Evolutionary conservation across 331 rosid genomes (phyloP), one percentile per base, ranked within the genome.

Genomic region (Cydonia oblonga): DNA sequence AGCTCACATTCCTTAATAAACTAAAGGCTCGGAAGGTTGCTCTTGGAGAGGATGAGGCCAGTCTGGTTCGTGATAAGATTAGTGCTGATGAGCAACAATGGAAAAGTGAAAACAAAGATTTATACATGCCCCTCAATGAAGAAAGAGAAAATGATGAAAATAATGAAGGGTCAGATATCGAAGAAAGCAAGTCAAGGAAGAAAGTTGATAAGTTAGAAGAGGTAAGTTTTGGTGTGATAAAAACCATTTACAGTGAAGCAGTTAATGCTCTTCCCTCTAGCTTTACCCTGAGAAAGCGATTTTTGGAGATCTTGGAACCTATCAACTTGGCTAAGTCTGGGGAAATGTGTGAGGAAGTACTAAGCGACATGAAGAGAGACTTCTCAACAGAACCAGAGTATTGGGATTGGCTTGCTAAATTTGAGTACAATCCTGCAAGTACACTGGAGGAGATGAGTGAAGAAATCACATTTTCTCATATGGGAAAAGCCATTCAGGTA

Each of bases 361-460:
- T 91, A 74, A 76, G 78, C 32, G 96, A 79, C 73, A 80, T 91
- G 87, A 91, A 84, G 78, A 84, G 84, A 78, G 90, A 85, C 83
- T 93, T 91, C 81, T 83, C 81, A 14, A 81, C 80, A 13, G 80
- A 78, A 32, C 97, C 96, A 60, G 92, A 80, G 61, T 89, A 82
- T 72, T 93, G 98, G 98, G 90, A 90, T 65, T 93, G 98, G 96
- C 89, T 89, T 22, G 98, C 92, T 14, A 89, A 88, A 77, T 91
- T 76, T 70, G 86, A 85, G 72, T 84, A 33, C 75, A 70, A 78
- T 69, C 61, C 84, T 56, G 87, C 78, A 73, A 74, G 56, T 68
- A 56, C 61, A 53, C 79, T 54, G 15, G 86, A 66, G 15, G 86
- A 53, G 52, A 75, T 8, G 23, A 76, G 80, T 51, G 89, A 81